Evolutionary conservation across 2,329 filamentous ascomycete species (phyloP).

Genomic region (Alternaria sp.): DNA sequence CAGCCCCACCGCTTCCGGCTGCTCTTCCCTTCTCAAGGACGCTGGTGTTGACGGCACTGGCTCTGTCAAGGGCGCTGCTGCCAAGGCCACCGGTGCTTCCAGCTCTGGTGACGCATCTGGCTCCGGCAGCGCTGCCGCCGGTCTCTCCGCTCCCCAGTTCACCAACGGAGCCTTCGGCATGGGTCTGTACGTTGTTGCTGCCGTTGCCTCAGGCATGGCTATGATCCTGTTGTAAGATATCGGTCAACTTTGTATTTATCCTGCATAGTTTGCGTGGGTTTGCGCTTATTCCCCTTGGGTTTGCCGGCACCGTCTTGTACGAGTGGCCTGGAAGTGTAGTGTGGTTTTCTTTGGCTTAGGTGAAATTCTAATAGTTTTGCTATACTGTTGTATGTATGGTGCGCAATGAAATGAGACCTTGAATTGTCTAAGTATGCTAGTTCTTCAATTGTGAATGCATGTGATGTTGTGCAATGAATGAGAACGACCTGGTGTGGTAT

Average conservation of each 20-base stretch:
- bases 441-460: too few species aligned
- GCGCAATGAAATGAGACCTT: slow-evolving; percentile 2
- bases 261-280: slow-evolving; percentile 16
- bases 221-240: slow-evolving; percentile 60
- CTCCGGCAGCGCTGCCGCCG: slow-evolving; percentile 47
- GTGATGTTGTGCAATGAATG: neutral
- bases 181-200: slow-evolving; percentile 57
- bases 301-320: neutral
- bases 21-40: slow-evolving; percentile 64
- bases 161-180: slow-evolving; percentile 56
- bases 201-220: slow-evolving; percentile 59
- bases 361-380: slow-evolving; percentile 1
- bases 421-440: neutral
- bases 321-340: neutral
- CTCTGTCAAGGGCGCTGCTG: slow-evolving; percentile 54
- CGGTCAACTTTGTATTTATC: slow-evolving; percentile 4
- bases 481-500: neutral
- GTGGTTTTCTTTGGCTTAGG: slow-evolving; percentile 3
- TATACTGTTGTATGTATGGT: neutral
- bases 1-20: slow-evolving; percentile 57
- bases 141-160: slow-evolving; percentile 54
- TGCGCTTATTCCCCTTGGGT: slow-evolving; percentile 15
- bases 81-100: slow-evolving; percentile 13
- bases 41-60: slow-evolving; percentile 68
- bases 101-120: slow-evolving; percentile 21